Evolutionary conservation across 2,329 filamentous ascomycete species (phyloP).

Genomic region (Fusarium pininemorale): DNA sequence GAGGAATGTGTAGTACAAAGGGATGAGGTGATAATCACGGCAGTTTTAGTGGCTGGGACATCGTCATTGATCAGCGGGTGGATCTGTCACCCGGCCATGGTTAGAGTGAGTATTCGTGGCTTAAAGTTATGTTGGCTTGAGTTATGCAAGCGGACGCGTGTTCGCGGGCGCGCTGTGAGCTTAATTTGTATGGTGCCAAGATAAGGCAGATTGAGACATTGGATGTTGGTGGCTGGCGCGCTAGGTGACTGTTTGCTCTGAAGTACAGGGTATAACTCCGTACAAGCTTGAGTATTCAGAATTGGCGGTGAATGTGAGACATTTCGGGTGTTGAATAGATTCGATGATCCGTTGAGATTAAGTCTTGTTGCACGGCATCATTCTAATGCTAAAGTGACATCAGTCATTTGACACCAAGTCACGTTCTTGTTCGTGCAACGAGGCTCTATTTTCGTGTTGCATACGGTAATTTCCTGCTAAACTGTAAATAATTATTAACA

Average conservation of each 20-base stretch:
- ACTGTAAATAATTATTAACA: background rate
- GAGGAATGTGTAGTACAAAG: background rate
- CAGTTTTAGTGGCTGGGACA: background rate
- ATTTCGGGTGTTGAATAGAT: background rate
- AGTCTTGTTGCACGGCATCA: background rate
- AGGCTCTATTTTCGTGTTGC: background rate
- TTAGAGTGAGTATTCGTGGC: background rate
- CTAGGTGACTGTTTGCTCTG: background rate
- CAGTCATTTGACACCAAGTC: background rate
- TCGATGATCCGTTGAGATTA: background rate
- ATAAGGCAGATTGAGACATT: background rate
- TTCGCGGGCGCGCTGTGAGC: background rate
- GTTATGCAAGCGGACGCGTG: background rate
- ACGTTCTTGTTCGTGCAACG: too few relatives aligned
- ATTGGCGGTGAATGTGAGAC: background rate
- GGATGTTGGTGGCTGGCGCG: background rate
- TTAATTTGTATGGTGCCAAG: background rate
- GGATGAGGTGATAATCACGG: background rate
- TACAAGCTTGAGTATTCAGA: background rate
- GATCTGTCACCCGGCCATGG: background rate
- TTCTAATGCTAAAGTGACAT: too few relatives aligned
- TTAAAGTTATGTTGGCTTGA: background rate
- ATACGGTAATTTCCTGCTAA: background rate
- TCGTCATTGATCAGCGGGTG: constrained; percentile 9
- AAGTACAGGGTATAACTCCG: background rate